A percentile compares a stretch with the other conserved stretches of the same genome.
Evolutionary conservation across 805 yeast genomes (phyloP).

Genomic region (Candida namnaoensis): DNA sequence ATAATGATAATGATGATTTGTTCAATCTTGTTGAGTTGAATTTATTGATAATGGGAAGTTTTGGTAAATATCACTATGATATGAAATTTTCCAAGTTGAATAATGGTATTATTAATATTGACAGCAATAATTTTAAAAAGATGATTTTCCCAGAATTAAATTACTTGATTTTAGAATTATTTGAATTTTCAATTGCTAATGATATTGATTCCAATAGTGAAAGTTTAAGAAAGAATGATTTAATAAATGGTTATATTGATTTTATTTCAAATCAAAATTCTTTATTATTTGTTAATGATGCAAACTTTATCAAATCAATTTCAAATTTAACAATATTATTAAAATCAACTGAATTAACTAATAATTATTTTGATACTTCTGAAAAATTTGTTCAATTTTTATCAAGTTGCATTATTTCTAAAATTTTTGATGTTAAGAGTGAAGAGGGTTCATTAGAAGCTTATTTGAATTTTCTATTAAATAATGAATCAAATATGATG

Average conservation of each 20-base stretch:
- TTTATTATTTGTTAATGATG: slow-evolving; percentile 23
- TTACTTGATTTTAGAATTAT: slow-evolving; percentile 21
- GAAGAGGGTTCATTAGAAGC: slow-evolving; percentile 13
- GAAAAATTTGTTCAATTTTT: slow-evolving; percentile 24
- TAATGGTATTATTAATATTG: slow-evolving; percentile 5
- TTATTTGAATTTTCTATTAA: slow-evolving; percentile 7
- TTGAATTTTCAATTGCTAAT: slow-evolving; percentile 27
- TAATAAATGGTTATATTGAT: slow-evolving; percentile 16
- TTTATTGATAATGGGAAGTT: slow-evolving; percentile 33
- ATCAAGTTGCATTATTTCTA: slow-evolving; percentile 27
- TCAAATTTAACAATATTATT: slow-evolving; percentile 21
- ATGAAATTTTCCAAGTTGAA: slow-evolving; percentile 10
- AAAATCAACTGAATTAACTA: slow-evolving; percentile 21
- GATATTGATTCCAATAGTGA: slow-evolving; percentile 28
- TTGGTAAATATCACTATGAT: slow-evolving; percentile 30
- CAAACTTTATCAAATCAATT: slow-evolving; percentile 11
- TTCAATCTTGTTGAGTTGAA: slow-evolving; percentile 16
- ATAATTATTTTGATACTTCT: slow-evolving; percentile 19
- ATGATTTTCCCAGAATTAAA: slow-evolving; percentile 36
- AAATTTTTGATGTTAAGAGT: slow-evolving; percentile 7
- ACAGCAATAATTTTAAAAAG: slow-evolving; percentile 3
- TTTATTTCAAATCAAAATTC: slow-evolving; percentile 11
- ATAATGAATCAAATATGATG: too few relatives aligned
- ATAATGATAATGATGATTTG: too few relatives aligned
- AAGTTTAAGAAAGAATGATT: slow-evolving; percentile 19